Conservation (phyloP, 1,284 basidiomycete genomes). For the Microbotryum violaceum region DNA sequence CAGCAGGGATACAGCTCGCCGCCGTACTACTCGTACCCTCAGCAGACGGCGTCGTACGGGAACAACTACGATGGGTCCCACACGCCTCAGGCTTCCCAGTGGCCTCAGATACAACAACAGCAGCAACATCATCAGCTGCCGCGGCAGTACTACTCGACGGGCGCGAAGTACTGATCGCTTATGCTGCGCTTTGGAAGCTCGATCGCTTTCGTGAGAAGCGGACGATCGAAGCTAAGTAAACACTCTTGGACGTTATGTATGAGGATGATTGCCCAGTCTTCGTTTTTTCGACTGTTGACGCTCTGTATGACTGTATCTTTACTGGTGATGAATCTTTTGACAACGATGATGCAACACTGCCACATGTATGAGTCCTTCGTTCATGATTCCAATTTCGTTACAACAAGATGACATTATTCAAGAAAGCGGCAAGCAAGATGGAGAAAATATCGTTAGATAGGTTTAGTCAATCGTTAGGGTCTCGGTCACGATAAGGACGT, state of each 20-base stretch:
- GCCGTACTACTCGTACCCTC: neutral
- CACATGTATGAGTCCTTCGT: too few relatives aligned
- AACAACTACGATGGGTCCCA: neutral
- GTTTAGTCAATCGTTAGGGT: too few relatives aligned
- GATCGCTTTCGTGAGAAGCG: neutral
- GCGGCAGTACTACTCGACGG: neutral
- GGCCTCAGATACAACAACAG: conserved; percentile 5
- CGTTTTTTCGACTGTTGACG: conserved; percentile 15
- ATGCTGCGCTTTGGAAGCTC: neutral
- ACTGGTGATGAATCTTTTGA: neutral
- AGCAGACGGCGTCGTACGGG: neutral
- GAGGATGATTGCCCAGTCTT: neutral
- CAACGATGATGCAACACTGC: too few relatives aligned
- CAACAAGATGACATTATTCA: too few relatives aligned
- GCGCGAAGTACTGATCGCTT: neutral
- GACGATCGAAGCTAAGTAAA: conserved; percentile 5
- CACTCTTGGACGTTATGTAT: too few relatives aligned
- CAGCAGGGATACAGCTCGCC: neutral
- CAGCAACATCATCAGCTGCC: neutral
- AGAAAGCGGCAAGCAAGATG: too few relatives aligned
- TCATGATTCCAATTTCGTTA: too few relatives aligned
- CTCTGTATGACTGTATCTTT: conserved; percentile 29
- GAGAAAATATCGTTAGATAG: too few relatives aligned
- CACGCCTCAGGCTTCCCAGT: neutral
- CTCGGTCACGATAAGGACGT: too few relatives aligned